Evolutionary conservation across 2,329 filamentous ascomycete genomes (phyloP).

Genomic region (Bipolaris zeicola): DNA sequence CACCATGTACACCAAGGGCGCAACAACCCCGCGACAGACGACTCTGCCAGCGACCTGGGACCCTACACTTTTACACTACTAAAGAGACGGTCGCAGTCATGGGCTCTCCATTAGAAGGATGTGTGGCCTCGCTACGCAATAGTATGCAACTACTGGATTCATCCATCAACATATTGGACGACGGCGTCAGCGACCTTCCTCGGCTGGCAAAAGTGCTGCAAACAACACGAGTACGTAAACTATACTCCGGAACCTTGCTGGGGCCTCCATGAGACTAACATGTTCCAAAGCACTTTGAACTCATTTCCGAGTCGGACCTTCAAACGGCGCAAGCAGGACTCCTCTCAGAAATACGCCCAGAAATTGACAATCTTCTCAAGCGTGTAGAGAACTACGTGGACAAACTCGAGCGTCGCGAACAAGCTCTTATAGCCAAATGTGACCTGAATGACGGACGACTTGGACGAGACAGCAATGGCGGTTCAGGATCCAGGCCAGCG

Average conservation of each 20-base stretch:
- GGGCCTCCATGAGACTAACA: not conserved
- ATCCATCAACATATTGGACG: conserved; percentile 66
- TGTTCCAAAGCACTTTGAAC: conserved; percentile 77
- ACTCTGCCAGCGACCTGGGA: not conserved
- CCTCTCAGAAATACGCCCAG: conserved; percentile 87
- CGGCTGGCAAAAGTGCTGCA: conserved; percentile 67
- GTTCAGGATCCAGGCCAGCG: conserved; percentile 31
- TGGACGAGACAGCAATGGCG: conserved; percentile 43
- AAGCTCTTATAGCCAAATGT: conserved; percentile 79
- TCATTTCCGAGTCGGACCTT: conserved; percentile 83
- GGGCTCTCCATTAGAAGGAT: conserved; percentile 59
- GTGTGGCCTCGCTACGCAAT: conserved; percentile 64
- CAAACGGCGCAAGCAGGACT: conserved; percentile 81
- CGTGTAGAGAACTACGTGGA: conserved; percentile 84
- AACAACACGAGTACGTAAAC: conserved; percentile 60
- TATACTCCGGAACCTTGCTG: not conserved
- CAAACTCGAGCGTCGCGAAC: conserved; percentile 80
- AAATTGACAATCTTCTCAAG: conserved; percentile 76
- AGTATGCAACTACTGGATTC: conserved; percentile 67
- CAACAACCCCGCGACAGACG: conserved; percentile 24
- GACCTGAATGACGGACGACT: conserved; percentile 81
- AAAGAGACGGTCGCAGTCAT: conserved; percentile 16
- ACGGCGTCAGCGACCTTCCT: conserved; percentile 67
- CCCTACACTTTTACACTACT: not conserved
- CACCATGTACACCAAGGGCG: conserved; percentile 4